Base-by-base conservation (phyloP, 2,329 filamentous ascomycete genomes). In the Chaetoscypha palmicola region DNA sequence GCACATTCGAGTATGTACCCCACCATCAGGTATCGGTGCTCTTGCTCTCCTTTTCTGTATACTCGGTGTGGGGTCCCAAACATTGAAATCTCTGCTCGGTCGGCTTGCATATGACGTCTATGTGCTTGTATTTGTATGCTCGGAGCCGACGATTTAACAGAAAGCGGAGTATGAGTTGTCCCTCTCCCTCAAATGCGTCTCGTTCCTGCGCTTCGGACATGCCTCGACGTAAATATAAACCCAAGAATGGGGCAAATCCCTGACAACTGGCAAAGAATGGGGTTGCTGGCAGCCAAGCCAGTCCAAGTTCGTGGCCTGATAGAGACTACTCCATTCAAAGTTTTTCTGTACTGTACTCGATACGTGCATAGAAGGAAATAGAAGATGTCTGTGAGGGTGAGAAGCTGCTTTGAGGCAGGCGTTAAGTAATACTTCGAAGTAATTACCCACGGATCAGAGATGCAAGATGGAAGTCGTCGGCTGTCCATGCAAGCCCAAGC, bases 211-310 rank as follows among this genome's bases (percentile, higher is more conserved):
- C n/a, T n/a, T n/a, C n/a, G n/a, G n/a, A n/a, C n/a, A n/a, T n/a
- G n/a, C n/a, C n/a, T n/a, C n/a, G n/a, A n/a, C n/a, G n/a, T n/a
- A n/a, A n/a, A n/a, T n/a, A n/a, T n/a, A n/a, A n/a, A n/a, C n/a
- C n/a, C n/a, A n/a, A n/a, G n/a, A n/a, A n/a, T n/a, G n/a, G n/a
- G n/a, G n/a, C n/a, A n/a, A 11, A 10, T 34, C 11, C n/a, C 17
- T 34, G 38, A 32, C 38, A 41, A 21, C 7, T 33, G 38, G 16
- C 38, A 33, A 41, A 41, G 11, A 30, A 41, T 12, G 19, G 12
- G 9, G 26, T 31, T 40, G 19, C 16, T 16, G 23, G 26, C 26
- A 17, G 23, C 38, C 23, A 30, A n/a, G 20, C 8, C 32, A 32
- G 38, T 33, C 22, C 16, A 22, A 41, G 12, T 41, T 41, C 38